Conservation (phyloP, 305 asterid species). For the Solanum chacoense region DNA sequence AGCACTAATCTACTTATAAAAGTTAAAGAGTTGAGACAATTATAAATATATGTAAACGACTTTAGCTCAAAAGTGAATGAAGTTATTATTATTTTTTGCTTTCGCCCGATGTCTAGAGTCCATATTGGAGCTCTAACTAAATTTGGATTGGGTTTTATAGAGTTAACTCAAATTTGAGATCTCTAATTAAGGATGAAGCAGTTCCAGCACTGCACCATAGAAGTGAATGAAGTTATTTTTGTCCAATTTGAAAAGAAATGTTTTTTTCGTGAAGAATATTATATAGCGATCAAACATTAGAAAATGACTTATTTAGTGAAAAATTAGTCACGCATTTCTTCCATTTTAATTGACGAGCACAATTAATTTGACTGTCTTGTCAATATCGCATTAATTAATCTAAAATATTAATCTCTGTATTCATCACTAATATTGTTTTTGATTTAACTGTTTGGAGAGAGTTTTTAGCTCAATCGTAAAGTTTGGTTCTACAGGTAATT, state of each 20-base stretch:
- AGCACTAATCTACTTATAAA: neutral
- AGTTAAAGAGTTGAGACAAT: neutral
- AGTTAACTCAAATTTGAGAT: too few species aligned
- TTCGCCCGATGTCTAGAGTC: neutral
- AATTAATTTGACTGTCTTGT: neutral
- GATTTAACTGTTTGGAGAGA: neutral
- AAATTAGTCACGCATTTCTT: neutral
- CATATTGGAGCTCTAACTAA: neutral
- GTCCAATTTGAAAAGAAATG: neutral
- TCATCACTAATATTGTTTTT: neutral
- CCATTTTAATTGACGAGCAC: neutral
- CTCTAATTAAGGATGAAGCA: neutral
- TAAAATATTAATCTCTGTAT: neutral
- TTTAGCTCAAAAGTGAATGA: neutral
- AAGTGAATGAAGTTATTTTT: neutral
- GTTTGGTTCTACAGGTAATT: neutral
- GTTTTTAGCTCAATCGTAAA: neutral
- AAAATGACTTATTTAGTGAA: neutral
- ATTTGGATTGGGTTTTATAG: neutral
- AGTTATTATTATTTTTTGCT: neutral
- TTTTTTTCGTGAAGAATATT: neutral
- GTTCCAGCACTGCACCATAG: too few species aligned
- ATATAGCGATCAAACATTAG: too few species aligned
- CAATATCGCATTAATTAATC: neutral
- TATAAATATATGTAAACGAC: neutral